Evolutionary conservation across 106 monocot species (phyloP).

Genomic region (Allium cepa): DNA sequence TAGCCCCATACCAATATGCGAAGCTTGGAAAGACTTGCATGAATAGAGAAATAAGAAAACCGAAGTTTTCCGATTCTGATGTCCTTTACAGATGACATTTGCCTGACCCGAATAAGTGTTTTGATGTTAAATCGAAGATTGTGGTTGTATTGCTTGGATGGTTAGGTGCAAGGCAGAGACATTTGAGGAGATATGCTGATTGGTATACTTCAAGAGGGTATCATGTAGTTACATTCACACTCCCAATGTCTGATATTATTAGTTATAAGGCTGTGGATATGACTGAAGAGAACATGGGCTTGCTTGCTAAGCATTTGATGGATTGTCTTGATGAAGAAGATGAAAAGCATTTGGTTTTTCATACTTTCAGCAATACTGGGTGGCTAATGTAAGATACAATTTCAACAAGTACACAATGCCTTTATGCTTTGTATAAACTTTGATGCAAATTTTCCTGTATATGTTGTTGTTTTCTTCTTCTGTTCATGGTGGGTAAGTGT

Average conservation of each 20-base stretch:
- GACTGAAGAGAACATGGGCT: constrained; percentile 49
- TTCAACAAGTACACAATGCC: too few relatives aligned
- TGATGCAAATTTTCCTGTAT: too few relatives aligned
- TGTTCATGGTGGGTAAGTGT: neutral
- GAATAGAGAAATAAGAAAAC: neutral
- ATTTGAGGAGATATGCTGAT: constrained; percentile 84
- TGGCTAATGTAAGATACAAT: constrained; percentile 55
- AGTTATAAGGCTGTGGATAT: constrained; percentile 75
- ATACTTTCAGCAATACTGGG: constrained; percentile 96
- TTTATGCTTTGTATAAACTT: too few relatives aligned
- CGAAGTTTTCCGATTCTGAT: constrained; percentile 26
- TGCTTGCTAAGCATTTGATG: constrained; percentile 68
- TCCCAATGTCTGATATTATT: constrained; percentile 72
- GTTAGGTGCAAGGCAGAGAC: constrained; percentile 89
- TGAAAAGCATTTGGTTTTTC: constrained; percentile 82
- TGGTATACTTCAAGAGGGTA: constrained; percentile 95
- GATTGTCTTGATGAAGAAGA: constrained; percentile 71
- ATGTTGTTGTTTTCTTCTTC: neutral
- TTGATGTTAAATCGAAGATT: constrained; percentile 43
- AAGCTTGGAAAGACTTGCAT: constrained; percentile 28
- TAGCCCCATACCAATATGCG: constrained; percentile 52
- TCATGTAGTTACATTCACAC: constrained; percentile 85
- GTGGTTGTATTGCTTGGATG: constrained; percentile 91
- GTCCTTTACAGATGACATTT: constrained; percentile 77
- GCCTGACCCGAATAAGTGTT: constrained; percentile 42